Conservation (phyloP, 2,329 filamentous ascomycete species). For the Claviceps cyperi region DNA sequence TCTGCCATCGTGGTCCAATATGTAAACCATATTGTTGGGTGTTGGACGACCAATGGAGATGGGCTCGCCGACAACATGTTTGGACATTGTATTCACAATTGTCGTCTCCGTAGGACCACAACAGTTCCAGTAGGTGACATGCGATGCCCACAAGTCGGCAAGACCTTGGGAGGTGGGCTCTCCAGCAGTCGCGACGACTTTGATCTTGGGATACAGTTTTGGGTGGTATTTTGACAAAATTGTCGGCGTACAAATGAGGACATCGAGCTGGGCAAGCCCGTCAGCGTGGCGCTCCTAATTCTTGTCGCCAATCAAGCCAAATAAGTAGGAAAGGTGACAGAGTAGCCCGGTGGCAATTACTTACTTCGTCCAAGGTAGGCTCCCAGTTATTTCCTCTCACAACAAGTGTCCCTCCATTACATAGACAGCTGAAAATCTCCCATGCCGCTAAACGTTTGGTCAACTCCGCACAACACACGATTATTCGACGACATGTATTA, state of each 20-base stretch:
- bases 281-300: neutral
- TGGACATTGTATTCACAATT: conserved; percentile 42
- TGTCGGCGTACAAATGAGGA: conserved; percentile 40
- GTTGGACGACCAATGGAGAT: conserved; percentile 41
- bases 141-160: conserved; percentile 40
- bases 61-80: conserved; percentile 28
- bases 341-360: neutral
- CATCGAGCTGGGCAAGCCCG: conserved; percentile 24
- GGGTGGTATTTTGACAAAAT: conserved; percentile 36
- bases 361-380: conserved; percentile 29
- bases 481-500: neutral
- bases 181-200: conserved; percentile 38
- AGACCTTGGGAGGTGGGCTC: conserved; percentile 35
- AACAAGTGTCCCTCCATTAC: conserved; percentile 42
- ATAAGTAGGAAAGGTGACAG: neutral
- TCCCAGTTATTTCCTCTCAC: conserved; percentile 36
- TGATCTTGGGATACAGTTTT: conserved; percentile 33
- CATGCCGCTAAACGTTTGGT: conserved; percentile 32
- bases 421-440: conserved; percentile 43
- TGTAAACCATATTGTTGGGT: conserved; percentile 41
- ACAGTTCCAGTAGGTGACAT: conserved; percentile 37
- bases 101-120: conserved; percentile 47
- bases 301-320: too few relatives aligned
- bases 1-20: conserved; percentile 31
- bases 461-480: conserved; percentile 2